Evolutionary conservation across 208 protist genomes (phyloP).

Genomic region (Hexamita inflata): DNA sequence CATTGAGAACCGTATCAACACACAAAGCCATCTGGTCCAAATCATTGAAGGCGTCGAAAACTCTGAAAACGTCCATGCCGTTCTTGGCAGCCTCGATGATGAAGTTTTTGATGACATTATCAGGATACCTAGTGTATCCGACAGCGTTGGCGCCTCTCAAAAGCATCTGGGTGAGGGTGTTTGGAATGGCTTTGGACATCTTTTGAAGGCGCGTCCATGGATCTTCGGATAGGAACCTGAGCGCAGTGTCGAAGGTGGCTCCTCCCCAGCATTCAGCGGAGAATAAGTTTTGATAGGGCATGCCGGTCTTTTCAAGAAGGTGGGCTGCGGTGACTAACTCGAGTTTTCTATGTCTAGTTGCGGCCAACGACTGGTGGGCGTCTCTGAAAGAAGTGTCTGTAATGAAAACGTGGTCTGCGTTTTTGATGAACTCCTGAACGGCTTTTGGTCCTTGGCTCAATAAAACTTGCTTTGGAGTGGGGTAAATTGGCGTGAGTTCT

Average conservation of each 20-base stretch:
- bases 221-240: conserved; percentile 63
- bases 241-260: conserved; percentile 65
- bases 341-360: conserved; percentile 62
- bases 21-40: conserved; percentile 56
- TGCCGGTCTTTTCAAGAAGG: conserved; percentile 24
- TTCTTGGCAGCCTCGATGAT: conserved; percentile 49
- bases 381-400: conserved; percentile 69
- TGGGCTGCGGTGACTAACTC: conserved; percentile 57
- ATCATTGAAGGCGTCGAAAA: conserved; percentile 73
- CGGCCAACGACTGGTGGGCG: conserved; percentile 62
- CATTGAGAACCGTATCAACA: conserved; percentile 48
- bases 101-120: conserved; percentile 65
- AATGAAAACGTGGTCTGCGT: conserved; percentile 47
- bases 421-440: conserved; percentile 32
- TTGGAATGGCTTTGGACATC: conserved; percentile 59
- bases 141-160: conserved; percentile 67
- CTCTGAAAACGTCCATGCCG: conserved; percentile 70
- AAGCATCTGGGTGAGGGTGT: conserved; percentile 69
- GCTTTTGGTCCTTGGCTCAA: conserved; percentile 25
- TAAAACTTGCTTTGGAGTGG: neutral
- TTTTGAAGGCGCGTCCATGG: conserved; percentile 56
- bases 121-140: conserved; percentile 68
- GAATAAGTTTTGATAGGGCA: conserved; percentile 36
- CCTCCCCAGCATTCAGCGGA: conserved; percentile 64
- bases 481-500: too few relatives aligned